Percentiles rank a stretch among this genome's conserved stretches.
These are phyloP conservation scores for Pichia insulana DNA, from an alignment of 805 yeast species.

Conservation along the genomic window DNA sequence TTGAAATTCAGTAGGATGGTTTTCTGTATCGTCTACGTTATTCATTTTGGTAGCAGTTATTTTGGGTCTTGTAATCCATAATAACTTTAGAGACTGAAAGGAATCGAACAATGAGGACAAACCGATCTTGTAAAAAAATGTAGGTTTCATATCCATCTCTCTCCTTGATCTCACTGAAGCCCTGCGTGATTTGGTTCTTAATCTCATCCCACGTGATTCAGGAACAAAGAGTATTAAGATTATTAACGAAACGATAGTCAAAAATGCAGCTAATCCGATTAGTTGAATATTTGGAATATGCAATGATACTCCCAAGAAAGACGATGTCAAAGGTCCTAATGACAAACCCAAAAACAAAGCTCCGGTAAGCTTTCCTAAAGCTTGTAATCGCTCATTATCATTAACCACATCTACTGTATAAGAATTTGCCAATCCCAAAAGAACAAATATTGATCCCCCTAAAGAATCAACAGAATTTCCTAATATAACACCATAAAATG, in stretches of 20 bases:
- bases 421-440: constrained; percentile 53
- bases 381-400: constrained; percentile 46
- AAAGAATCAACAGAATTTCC: constrained; percentile 38
- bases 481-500: constrained; percentile 31
- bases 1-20: no score
- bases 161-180: constrained; percentile 10
- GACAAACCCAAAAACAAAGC: constrained; percentile 52
- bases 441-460: constrained; percentile 56
- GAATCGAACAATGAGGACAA: constrained; percentile 10
- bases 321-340: constrained; percentile 56
- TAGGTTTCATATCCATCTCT: neutral
- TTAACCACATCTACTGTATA: constrained; percentile 70
- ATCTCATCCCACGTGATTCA: constrained; percentile 54
- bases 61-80: constrained; percentile 40
- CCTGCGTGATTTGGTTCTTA: constrained; percentile 43
- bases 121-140: constrained; percentile 8
- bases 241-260: constrained; percentile 29
- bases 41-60: neutral
- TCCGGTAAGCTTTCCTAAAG: constrained; percentile 53
- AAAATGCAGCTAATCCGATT: constrained; percentile 21
- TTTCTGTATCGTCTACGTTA: no score
- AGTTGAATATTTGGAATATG: constrained; percentile 24
- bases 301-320: constrained; percentile 21
- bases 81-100: constrained; percentile 29
- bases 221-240: constrained; percentile 36